phyloP scores from a whole-genome alignment of 805 yeast genomes.

The Pichia californica region DNA sequence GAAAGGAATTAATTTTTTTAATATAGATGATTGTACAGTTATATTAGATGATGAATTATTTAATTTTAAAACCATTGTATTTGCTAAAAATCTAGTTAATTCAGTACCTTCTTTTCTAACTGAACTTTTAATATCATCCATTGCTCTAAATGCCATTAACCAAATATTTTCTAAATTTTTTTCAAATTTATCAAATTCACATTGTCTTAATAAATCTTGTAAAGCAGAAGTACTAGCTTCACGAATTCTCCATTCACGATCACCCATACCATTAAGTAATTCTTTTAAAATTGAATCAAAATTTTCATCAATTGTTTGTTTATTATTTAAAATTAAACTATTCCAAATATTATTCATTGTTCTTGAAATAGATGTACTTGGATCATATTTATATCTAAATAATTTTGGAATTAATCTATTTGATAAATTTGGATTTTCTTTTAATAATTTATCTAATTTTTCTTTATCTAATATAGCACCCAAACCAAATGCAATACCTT shows the following conservation, averaged over 20 bases:
- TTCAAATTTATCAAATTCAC: slow-evolving; percentile 47
- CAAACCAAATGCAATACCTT: slow-evolving; percentile 90
- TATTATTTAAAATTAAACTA: slow-evolving; percentile 51
- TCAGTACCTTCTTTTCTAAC: slow-evolving; percentile 76
- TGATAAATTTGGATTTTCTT: slow-evolving; percentile 48
- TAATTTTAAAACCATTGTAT: slow-evolving; percentile 51
- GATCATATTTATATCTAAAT: slow-evolving; percentile 81
- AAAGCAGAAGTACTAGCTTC: slow-evolving; percentile 78
- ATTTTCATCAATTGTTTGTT: slow-evolving; percentile 46
- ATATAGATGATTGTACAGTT: slow-evolving; percentile 28
- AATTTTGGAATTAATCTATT: slow-evolving; percentile 69
- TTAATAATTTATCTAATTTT: slow-evolving; percentile 56
- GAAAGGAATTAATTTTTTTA: slow-evolving; percentile 66
- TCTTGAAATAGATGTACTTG: slow-evolving; percentile 62
- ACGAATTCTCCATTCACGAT: slow-evolving; percentile 87
- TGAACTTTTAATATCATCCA: slow-evolving; percentile 94
- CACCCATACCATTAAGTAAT: slow-evolving; percentile 60
- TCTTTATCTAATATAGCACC: slow-evolving; percentile 80
- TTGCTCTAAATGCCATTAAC: slow-evolving; percentile 79
- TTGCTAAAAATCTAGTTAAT: slow-evolving; percentile 61
- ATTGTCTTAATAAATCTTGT: slow-evolving; percentile 60
- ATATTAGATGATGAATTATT: slow-evolving; percentile 38
- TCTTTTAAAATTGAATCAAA: slow-evolving; percentile 59
- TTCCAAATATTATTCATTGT: slow-evolving; percentile 91
- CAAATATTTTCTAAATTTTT: slow-evolving; percentile 59